phyloP scores from a whole-genome alignment of 768 basidiomycete genomes.

The Termitomyces sp. region DNA sequence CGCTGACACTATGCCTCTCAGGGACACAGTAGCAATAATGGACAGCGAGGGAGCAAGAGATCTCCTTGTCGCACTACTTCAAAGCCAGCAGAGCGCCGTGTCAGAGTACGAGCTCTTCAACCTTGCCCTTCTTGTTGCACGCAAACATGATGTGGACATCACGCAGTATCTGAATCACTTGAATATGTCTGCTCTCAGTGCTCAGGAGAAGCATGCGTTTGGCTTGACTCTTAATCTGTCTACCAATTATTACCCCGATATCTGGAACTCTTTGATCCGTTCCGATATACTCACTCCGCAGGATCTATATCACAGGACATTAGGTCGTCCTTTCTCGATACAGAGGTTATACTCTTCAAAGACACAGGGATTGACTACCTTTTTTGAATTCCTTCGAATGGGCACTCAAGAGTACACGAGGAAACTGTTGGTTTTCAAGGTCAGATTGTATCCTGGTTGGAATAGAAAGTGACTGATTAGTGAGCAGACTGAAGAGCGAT shows the following conservation, averaged over 20 bases:
- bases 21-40: conserved; percentile 20
- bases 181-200: conserved; percentile 53
- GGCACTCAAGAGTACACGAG: conserved; percentile 56
- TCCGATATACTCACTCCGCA: conserved; percentile 53
- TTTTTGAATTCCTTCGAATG: conserved; percentile 59
- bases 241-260: conserved; percentile 38
- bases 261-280: conserved; percentile 64
- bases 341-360: conserved; percentile 61
- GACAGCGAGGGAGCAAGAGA: conserved; percentile 36
- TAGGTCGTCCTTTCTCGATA: conserved; percentile 51
- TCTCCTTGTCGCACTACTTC: conserved; percentile 43
- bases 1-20: conserved; percentile 19
- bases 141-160: conserved; percentile 42
- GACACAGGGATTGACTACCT: conserved; percentile 47
- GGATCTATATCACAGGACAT: conserved; percentile 49
- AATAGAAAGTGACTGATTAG: neutral
- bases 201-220: conserved; percentile 52
- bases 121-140: conserved; percentile 43
- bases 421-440: conserved; percentile 58
- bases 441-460: conserved; percentile 19
- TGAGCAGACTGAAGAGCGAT: conserved; percentile 55
- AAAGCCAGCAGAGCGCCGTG: conserved; percentile 47
- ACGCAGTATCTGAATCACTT: conserved; percentile 46
- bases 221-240: conserved; percentile 37
- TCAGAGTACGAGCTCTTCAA: conserved; percentile 63